These are phyloP conservation scores for Endoconidiophora polonica DNA, from an alignment of 2,329 filamentous ascomycete species.

Conservation along the genomic window DNA sequence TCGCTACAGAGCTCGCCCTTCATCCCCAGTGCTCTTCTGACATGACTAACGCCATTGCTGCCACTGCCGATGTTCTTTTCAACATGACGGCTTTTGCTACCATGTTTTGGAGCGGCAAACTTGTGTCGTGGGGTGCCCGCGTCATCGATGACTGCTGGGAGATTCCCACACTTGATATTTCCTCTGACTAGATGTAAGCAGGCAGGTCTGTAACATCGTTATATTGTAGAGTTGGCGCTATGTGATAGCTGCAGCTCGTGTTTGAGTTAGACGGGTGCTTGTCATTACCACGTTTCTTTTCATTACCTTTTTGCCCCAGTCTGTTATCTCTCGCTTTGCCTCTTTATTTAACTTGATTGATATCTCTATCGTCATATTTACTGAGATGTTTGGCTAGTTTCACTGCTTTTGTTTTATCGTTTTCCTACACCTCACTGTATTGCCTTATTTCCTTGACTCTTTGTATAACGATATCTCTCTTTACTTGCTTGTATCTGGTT, in stretches of 20 bases:
- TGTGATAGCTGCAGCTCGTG: neutral
- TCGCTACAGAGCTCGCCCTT: neutral
- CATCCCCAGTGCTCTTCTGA: neutral
- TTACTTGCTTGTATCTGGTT: slow-evolving; percentile 1
- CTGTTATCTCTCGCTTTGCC: neutral
- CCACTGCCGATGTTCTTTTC: slow-evolving; percentile 2
- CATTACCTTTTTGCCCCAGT: neutral
- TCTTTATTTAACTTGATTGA: too few species aligned
- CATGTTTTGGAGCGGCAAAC: neutral
- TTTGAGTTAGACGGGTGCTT: neutral
- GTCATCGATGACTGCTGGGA: slow-evolving; percentile 6
- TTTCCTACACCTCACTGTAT: neutral
- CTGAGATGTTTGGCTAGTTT: too few species aligned
- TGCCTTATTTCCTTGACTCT: neutral
- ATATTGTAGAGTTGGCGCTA: neutral
- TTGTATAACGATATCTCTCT: neutral
- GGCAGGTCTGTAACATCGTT: neutral
- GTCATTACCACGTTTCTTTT: neutral
- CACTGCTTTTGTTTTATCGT: neutral
- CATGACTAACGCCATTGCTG: slow-evolving; percentile 6
- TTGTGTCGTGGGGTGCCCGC: neutral
- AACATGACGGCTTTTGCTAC: slow-evolving; percentile 3
- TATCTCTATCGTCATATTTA: too few species aligned
- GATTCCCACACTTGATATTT: neutral
- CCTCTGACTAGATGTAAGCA: neutral